Evolutionary conservation across 2,329 filamentous ascomycete species (phyloP), one percentile per base, ranked within the genome.

Genomic region (Fusarium chuoi): DNA sequence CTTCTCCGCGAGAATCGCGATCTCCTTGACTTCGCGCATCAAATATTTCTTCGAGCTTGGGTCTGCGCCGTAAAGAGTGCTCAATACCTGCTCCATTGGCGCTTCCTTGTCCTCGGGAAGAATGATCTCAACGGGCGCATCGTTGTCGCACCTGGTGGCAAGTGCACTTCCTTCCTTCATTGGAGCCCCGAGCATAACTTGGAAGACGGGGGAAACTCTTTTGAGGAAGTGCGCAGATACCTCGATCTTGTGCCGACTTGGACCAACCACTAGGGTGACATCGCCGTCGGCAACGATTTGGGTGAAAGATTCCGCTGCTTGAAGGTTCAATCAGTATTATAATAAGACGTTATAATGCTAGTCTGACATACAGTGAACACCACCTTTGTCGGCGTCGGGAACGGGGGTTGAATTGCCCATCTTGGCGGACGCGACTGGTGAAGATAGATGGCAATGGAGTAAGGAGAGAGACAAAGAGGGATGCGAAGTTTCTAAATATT

Each of bases 1-100:
- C 12, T 64, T 64, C 1, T 60, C 62, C 7, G 62, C 62, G 5
- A 64, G 6, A 22, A 64, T 28, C 1, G 30, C 36, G 1, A 64
- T n/a, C 10, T 44, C 30, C 0, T 42, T 35, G 14, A 6, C 15
- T 4, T 41, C 20, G 0, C 1, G 0, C 1, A 13, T 11, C n/a
- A 3, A 8, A 18, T 20, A 26, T 5, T 0, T 0, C 5, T 1
- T 36, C 4, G 41, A 15, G 17, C 9, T 12, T 15, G 12, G 8
- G 1, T 51, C 62, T 30, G 62, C 7, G 6, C 55, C 22, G 2
- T 64, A 44, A 1, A 60, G 45, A 1, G 22, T 38, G 0, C 1
- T 7, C 0, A 48, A 1, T 3, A 28, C 7, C 1, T 14, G 38
- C 0, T 1, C 6, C 44, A 52, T 52, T 1, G 62, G 33, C 13